Percentiles rank a stretch among this genome's conserved stretches.
These are phyloP conservation scores for Soucietia sequanensis DNA, from an alignment of 805 yeast genomes.

Conservation along the genomic window DNA sequence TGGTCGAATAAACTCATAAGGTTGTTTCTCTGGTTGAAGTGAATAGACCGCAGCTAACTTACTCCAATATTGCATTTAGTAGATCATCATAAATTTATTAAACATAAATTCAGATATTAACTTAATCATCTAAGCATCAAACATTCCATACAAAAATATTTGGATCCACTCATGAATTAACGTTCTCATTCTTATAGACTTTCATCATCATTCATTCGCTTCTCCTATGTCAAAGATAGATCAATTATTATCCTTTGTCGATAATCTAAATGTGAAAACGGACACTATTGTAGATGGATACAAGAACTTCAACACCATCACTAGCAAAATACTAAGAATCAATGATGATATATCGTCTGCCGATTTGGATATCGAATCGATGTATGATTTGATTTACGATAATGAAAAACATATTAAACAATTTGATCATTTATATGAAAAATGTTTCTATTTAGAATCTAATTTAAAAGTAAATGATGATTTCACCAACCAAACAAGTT, in stretches of 20 bases:
- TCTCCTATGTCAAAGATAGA: conserved; percentile 21
- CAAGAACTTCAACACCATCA: conserved; percentile 20
- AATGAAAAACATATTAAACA: conserved; percentile 23
- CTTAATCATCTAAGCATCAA: no score
- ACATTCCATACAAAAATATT: no score
- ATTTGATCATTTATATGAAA: conserved; percentile 30
- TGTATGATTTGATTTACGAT: conserved; percentile 18
- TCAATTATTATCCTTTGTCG: conserved; percentile 28
- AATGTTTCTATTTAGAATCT: conserved; percentile 33
- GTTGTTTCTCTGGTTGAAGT: no score
- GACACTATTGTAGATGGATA: conserved; percentile 19
- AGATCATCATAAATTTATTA: no score
- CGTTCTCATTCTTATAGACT: no score
- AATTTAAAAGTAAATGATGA: conserved; percentile 29
- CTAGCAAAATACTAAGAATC: conserved; percentile 17
- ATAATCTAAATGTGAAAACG: conserved; percentile 28
- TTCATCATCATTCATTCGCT: no score
- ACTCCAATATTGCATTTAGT: no score
- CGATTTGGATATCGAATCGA: conserved; percentile 29
- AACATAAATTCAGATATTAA: no score
- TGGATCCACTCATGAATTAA: no score
- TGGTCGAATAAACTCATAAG: no score
- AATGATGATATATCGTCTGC: conserved; percentile 20
- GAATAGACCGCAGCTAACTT: no score
- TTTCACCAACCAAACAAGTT: conserved; percentile 29